Evolutionary conservation across 2,329 filamentous ascomycete species (phyloP), one percentile per base, ranked within the genome.

Genomic region (Xylaria sp.): DNA sequence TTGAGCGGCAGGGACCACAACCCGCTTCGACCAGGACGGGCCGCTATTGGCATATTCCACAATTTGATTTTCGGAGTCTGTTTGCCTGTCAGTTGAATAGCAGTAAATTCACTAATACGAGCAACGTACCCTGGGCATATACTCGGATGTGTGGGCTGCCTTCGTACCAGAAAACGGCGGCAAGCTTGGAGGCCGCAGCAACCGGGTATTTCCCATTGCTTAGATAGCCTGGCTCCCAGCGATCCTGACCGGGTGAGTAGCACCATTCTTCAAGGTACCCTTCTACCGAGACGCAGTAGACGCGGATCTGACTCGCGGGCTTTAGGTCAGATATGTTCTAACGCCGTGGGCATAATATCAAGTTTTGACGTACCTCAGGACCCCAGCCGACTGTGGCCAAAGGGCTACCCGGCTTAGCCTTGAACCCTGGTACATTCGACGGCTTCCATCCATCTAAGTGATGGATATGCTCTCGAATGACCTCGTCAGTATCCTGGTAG

Each of bases 261-360:
- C 41, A 43, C 41, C 41, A 43, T 43, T 43, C 41, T 43, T 43
- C 41, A 43, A 43, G 41, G 41, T 43, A n/a, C 41, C 41, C 41
- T 43, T 43, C 41, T 43, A 43, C 41, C 41, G 41, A 43, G 41
- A 43, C 41, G 41, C 41, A 43, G 18, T 43, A 43, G 13, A 43
- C 15, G 18, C 41, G 41, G 41, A 43, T 43, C 41, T 43, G 41
- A 18, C 15, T 43, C 41, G 18, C 18, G 13, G 18, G 13, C 13
- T 43, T 43, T 43, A 43, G 15, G 41, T 43, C 41, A 43, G 41
- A 43, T 43, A 43, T 43, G 15, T 18, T 43, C 41, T n/a, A 18
- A 43, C 15, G 18, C 41, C 2, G 41, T 43, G 41, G 15, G 13
- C 13, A 43, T 18, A 18, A 43, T 43, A 43, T 18, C 41, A 43